Evolutionary conservation across 257 asterid species (phyloP), one percentile per base, ranked within the genome.

Genomic region (Anisodus acutangulus): DNA sequence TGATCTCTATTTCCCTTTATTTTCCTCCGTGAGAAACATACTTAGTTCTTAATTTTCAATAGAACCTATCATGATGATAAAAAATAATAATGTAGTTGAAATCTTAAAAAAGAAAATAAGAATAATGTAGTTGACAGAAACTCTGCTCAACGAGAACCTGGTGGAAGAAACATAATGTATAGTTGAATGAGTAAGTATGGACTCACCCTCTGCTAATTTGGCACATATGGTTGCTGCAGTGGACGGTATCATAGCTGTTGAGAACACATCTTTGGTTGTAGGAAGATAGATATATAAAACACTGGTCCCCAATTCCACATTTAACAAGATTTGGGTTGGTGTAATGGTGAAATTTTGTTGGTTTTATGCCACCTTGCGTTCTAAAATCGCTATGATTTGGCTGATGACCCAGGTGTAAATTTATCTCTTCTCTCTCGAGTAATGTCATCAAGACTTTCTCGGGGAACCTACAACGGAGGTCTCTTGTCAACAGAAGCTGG

Each of bases 371-470:
- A 47, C 1, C 51, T 37, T 39, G 9, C 64, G 8, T 78, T 78
- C 64, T 26, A 26, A 47, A 7, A 11, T 72, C 58, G 22, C 12
- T 49, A 22, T 0, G 7, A 51, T 78, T 78, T 53, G 64, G 3
- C 26, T 53, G 81, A 78, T 53, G 64, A 53, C 26, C 1, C 88
- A 93, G 99, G 97, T 17, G 98, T 95, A 39, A 95, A 95, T 83
- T 84, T 95, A 66, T 93, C 98, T 8, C 90, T 95, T 43, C 99
- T 95, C 83, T 95, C 99, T 11, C 91, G 95, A 87, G 99, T 95
- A 37, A 95, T 95, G 99, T 92, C 99, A 16, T 95, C 98, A 3
- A 89, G 98, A 89, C 99, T 95, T 83, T 95, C 99, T 64, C 99
- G 97, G 3, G 99, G 98, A 39, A 95, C 99, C 68, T 94, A 74